Evolutionary conservation across 2,329 filamentous ascomycete genomes (phyloP), one percentile per base, ranked within the genome.

Genomic region (Cadophora gregata): DNA sequence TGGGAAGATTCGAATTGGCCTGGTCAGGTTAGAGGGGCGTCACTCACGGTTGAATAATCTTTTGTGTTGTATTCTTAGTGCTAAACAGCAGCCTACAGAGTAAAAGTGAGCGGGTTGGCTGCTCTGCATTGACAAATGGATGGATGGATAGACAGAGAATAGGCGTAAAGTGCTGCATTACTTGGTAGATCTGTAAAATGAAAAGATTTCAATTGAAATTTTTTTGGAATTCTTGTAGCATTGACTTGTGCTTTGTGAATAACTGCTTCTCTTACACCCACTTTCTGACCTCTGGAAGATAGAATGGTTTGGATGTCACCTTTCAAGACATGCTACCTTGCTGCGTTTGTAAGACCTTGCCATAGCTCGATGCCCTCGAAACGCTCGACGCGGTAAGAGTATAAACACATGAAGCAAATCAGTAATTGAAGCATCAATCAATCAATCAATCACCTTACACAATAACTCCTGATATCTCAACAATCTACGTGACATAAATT

Each of bases 121-220:
- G 29, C 53, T 56, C 53, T 56, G n/a, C 16, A 33, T 55, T 16
- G n/a, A 29, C 31, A 27, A 27, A 31, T 29, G 19, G 27, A 53
- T 53, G 4, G 25, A 27, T 14, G 7, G 10, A 25, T 33, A 29
- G 51, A 33, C 19, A 29, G 53, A 56, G 53, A 56, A 31, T 36
- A n/a, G 16, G 53, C 29, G 8, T n/a, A 56, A 24, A 56, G 10
- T 36, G 29, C 53, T 24, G 53, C 19, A 53, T 53, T 31, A 21
- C 53, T 14, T 56, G n/a, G 29, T 56, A 56, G 53, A 56, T 56
- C 38, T 56, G 31, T 33, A 56, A 38, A 56, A 56, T 56, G 53
- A 27, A 9, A 19, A 14, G 3, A 53, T 53, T 53, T 51, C 25
- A 53, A n/a, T 53, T 53, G 50, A n/a, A n/a, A n/a, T 19, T 29